phyloP scores from a whole-genome alignment of 1,139 yeast genomes.

The Trichomonascaceae sp. region DNA sequence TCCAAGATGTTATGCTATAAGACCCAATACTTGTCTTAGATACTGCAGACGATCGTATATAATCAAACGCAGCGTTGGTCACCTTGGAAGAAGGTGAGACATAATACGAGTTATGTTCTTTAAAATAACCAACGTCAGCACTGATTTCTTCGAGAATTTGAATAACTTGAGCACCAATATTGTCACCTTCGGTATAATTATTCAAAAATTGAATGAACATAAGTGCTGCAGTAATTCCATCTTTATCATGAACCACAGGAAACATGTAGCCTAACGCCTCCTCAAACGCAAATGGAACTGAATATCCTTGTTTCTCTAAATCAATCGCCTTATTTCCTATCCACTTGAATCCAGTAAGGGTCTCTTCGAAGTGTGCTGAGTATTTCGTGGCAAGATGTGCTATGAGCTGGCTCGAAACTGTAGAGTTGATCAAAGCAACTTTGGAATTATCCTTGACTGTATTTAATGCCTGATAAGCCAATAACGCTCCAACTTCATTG shows the following conservation, averaged over 20 bases:
- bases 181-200: slow-evolving; percentile 17
- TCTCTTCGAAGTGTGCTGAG: slow-evolving; percentile 66
- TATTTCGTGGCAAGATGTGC: slow-evolving; percentile 58
- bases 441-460: slow-evolving; percentile 24
- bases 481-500: slow-evolving; percentile 80
- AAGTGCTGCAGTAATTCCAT: slow-evolving; percentile 77
- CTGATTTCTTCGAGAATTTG: slow-evolving; percentile 56
- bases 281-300: slow-evolving; percentile 86
- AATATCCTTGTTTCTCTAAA: slow-evolving; percentile 54
- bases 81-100: slow-evolving; percentile 48
- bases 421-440: slow-evolving; percentile 72
- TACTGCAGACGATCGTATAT: slow-evolving; percentile 31
- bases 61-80: slow-evolving; percentile 49
- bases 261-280: slow-evolving; percentile 98
- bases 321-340: slow-evolving; percentile 85
- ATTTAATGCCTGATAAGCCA: slow-evolving; percentile 60
- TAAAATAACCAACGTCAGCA: slow-evolving; percentile 66
- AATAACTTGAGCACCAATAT: slow-evolving; percentile 31
- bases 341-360: slow-evolving; percentile 97
- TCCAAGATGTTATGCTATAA: slow-evolving; percentile 56
- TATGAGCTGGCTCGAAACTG: slow-evolving; percentile 84
- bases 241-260: slow-evolving; percentile 81
- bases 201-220: slow-evolving; percentile 71
- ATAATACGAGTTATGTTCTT: slow-evolving; percentile 85
- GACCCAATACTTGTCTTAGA: slow-evolving; percentile 46